Percentiles rank a stretch among this genome's conserved stretches.
Conservation (phyloP, 495 filamentous ascomycete genomes). For the Letharia lupina region DNA sequence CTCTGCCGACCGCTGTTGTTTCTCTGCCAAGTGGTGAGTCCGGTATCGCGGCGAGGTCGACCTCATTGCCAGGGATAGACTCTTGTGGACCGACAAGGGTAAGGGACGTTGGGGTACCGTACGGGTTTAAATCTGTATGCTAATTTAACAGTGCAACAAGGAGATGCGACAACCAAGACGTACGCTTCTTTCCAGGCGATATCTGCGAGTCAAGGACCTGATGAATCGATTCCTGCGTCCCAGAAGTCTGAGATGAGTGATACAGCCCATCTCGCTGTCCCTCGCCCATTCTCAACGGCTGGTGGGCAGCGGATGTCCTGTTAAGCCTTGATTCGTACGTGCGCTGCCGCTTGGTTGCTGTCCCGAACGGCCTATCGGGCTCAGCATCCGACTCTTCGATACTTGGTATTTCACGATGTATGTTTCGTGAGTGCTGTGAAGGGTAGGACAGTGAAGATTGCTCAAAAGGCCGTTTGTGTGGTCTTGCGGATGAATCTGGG, state of each 20-base stretch:
- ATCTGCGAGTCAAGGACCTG: conserved; percentile 22
- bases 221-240: conserved; percentile 12
- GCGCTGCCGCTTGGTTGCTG: conserved; percentile 10
- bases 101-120: conserved; percentile 24
- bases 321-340: not conserved
- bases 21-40: conserved; percentile 21
- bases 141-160: not conserved
- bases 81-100: conserved; percentile 8
- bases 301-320: not conserved
- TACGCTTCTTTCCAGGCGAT: conserved; percentile 16
- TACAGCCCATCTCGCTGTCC: not conserved
- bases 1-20: not conserved
- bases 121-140: conserved; percentile 17
- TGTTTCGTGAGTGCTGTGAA: not conserved
- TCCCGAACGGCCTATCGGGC: not conserved
- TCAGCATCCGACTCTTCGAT: not conserved
- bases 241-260: conserved; percentile 1
- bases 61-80: not conserved
- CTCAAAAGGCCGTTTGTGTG: conserved; percentile 19
- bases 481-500: conserved; percentile 22
- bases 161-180: not conserved
- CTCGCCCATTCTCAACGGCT: not conserved
- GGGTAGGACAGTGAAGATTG: not conserved
- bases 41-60: conserved; percentile 10
- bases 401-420: not conserved